Evolutionary conservation across 768 basidiomycete genomes (phyloP), one percentile per base, ranked within the genome.

Genomic region (Clitopilus hobsonii): DNA sequence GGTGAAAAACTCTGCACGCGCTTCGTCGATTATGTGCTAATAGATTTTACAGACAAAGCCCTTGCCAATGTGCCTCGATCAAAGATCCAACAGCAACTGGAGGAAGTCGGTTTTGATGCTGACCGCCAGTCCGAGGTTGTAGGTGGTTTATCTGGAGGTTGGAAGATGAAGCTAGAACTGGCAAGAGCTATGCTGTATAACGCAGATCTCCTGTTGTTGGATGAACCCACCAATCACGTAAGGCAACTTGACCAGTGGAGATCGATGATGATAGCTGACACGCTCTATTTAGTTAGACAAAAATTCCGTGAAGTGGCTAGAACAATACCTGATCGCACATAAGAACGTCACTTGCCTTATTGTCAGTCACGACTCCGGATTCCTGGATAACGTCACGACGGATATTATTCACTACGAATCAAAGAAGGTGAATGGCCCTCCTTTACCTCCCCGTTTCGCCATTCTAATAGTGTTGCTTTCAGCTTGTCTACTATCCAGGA

Each of bases 121-220:
- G 80, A 75, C 48, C 81, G 91, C 56, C 95, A 98, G 73, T 73
- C 81, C 36, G 91, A 96, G 62, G 74, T 82, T 51, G 94, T 98
- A 57, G 93, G 89, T 49, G 88, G 91, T 38, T 76, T 98, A 57
- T 97, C 94, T 13, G 96, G 96, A 64, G 95, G 96, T 38, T 98
- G 95, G 95, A 98, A 98, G 77, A 98, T 98, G 95, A 97, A 97
- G 71, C 82, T 98, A 52, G 95, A 98, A 68, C 81, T 98, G 36
- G 94, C 93, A 6, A 78, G 95, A 61, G 96, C 95, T 11, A 98
- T 98, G 94, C 75, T 98, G 51, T 95, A 96, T 75, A 94, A 95
- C 63, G 95, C 91, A 10, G 89, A 91, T 71, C 75, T 91, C 29
- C 77, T 91, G 11, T 74, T 91, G 49, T 81, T 91, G n/a, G 89